Evolutionary conservation across 306 rosid species (phyloP), one percentile per base, ranked within the genome.

Genomic region (Hippophae tibetana): DNA sequence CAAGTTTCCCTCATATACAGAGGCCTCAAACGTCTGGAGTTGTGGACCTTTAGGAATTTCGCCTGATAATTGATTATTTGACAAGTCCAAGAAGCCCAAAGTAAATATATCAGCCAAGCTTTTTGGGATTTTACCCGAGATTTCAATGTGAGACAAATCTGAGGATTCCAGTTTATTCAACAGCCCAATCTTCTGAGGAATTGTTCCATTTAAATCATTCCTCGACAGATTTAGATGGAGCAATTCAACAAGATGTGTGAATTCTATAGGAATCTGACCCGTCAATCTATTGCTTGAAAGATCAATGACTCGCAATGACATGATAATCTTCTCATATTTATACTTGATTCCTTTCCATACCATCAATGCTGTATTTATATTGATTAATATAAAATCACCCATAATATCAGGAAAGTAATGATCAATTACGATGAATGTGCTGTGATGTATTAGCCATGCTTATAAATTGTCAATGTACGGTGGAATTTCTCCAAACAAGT

Each of bases 11-110:
- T 31, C 11, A 9, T 49, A 75, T 5, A 42, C n/a, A 23, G 62
- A 45, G 3, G 56, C 56, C 38, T 64, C 47, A 11, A 42, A 64
- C 18, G 71, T 47, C 2, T 70, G 66, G 11, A 74, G 26, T 55
- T 69, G 82, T 40, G 82, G 47, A 9, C 78, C 68, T 42, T 45
- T 57, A 3, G 62, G 52, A 13, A 58, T 58, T 18, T 18, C 5
- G 1, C 62, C 51, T 9, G 40, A 58, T 13, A 58, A 58, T 0
- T 18, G 9, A 45, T 58, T 58, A 3, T 8, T 13, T 8, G 13
- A 58, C 7, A 18, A 5, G 7, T 58, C 3, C 50, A 58, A 9
- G 47, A 7, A 9, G 1, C 0, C 9, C 0, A 58, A 9, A 9
- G 50, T 8, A 9, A 50, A 44, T 8, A 43, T 7, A 13, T 43